Base-by-base conservation (phyloP, 2,329 filamentous ascomycete genomes). In the Leptosphaerulina australis region DNA sequence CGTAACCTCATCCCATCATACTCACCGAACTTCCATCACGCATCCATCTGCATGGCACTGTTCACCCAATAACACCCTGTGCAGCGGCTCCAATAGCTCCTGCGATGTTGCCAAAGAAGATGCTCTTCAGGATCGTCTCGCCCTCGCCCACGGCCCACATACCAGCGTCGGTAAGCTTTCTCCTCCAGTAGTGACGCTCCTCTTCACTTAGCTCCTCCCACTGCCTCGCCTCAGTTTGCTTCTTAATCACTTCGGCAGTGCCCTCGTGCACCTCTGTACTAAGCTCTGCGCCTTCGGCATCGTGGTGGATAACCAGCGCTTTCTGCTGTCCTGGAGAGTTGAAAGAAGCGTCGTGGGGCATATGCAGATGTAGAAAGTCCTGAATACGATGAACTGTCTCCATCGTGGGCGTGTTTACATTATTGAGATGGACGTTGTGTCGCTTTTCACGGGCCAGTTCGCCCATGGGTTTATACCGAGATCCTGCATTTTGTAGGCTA, bases 101-200 rank as follows among this genome's bases (percentile, higher is more conserved):
- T 1, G 82, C 88, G 57, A 90, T 78, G 73, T 91, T 83, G 15
- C 85, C 83, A 73, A 95, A 95, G 55, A 95, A 76, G 24, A 95
- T 82, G 2, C 89, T 88, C 73, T 86, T 85, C 60, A 95, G 81
- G 22, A 94, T 83, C 8, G 79, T 80, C 76, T 93, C 90, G 2
- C 89, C 88, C 78, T 93, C 88, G 28, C 83, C 80, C 67, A 87
- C 85, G n/a, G 83, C 83, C 90, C 90, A 95, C 57, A 91, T 83
- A 0, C 90, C 90, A 0, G 88, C 86, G 45, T 86, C 79, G 46
- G 78, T 77, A 26, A 95, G 78, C 66, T 81, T 83, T 59, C 81
- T 73, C 74, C 85, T 90, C 91, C 91, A 95, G 14, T 77, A 75
- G 41, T 78, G 74, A 68, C 83, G 83, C 70, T 92, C 83, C 44